A percentile compares a stretch with the other conserved stretches of the same genome.
These are phyloP conservation scores for Xylaria sp. DNA, from an alignment of 495 filamentous ascomycete genomes.

Conservation along the genomic window DNA sequence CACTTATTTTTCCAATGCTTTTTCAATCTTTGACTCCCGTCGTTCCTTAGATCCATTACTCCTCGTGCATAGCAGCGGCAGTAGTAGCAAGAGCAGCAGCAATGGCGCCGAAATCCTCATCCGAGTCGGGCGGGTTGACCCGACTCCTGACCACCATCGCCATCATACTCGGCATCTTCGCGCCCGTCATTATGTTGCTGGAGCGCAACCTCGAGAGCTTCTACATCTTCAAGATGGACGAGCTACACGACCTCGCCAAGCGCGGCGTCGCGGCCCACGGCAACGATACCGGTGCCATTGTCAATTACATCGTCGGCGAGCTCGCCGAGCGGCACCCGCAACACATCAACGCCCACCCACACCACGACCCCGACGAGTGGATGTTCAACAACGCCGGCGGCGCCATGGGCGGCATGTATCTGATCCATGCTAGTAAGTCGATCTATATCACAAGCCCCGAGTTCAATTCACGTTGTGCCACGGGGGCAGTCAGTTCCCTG, in stretches of 20 bases:
- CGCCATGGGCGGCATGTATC: constrained; percentile 90
- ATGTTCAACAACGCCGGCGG: constrained; percentile 81
- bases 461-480: background rate
- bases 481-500: background rate
- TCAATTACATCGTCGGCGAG: constrained; percentile 68
- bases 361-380: constrained; percentile 61
- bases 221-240: constrained; percentile 75
- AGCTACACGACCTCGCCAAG: constrained; percentile 72
- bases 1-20: background rate
- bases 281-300: constrained; percentile 72
- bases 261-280: constrained; percentile 70
- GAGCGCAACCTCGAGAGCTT: constrained; percentile 74
- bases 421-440: constrained; percentile 78
- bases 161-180: constrained; percentile 64
- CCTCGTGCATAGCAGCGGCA: background rate
- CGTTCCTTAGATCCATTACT: background rate
- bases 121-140: constrained; percentile 38
- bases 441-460: background rate
- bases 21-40: background rate
- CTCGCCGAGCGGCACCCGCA: constrained; percentile 52
- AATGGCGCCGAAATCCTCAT: constrained; percentile 22
- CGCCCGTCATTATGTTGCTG: constrained; percentile 66
- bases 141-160: constrained; percentile 62
- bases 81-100: background rate
- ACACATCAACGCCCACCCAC: constrained; percentile 61